phyloP scores from a whole-genome alignment of 2,329 filamentous ascomycete genomes.

The Endocalyx cinctus region DNA sequence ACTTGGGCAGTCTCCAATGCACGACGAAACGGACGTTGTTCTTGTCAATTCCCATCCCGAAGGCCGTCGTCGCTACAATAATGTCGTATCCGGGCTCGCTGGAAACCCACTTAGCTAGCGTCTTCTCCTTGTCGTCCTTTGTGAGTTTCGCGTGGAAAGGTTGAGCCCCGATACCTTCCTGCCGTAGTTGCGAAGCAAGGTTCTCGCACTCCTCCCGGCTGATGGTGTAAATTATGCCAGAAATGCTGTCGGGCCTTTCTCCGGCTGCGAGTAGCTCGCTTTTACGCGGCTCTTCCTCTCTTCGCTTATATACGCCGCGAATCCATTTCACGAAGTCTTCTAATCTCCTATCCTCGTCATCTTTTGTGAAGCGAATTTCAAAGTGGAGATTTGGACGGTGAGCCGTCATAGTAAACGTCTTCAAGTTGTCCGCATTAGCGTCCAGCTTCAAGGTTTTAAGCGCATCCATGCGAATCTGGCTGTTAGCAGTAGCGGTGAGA shows the following conservation, averaged over 20 bases:
- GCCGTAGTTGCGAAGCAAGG: constrained; percentile 60
- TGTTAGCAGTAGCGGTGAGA: constrained; percentile 85
- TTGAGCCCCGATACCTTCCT: constrained; percentile 67
- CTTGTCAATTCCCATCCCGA: constrained; percentile 98
- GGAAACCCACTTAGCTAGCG: constrained; percentile 65
- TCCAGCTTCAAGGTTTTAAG: constrained; percentile 69
- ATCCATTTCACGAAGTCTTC: constrained; percentile 75
- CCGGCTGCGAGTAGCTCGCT: constrained; percentile 51
- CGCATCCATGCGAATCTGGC: constrained; percentile 76
- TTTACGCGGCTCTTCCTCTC: constrained; percentile 54
- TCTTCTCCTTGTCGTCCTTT: constrained; percentile 65
- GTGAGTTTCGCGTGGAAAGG: constrained; percentile 68
- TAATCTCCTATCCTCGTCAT: constrained; percentile 68
- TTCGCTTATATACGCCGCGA: constrained; percentile 64
- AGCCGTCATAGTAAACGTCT: constrained; percentile 77
- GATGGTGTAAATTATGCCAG: constrained; percentile 77
- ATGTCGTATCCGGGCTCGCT: constrained; percentile 78
- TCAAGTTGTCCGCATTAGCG: constrained; percentile 51
- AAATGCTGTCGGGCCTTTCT: constrained; percentile 59
- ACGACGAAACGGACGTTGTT: constrained; percentile 90
- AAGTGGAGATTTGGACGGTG: constrained; percentile 83
- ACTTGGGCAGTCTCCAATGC: constrained; percentile 91
- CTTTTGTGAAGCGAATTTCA: constrained; percentile 77
- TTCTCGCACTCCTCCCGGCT: constrained; percentile 70
- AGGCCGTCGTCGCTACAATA: constrained; percentile 91